These are phyloP conservation scores for Chaetomiaceae sp. DNA, from an alignment of 2,329 filamentous ascomycete species.

Conservation along the genomic window DNA sequence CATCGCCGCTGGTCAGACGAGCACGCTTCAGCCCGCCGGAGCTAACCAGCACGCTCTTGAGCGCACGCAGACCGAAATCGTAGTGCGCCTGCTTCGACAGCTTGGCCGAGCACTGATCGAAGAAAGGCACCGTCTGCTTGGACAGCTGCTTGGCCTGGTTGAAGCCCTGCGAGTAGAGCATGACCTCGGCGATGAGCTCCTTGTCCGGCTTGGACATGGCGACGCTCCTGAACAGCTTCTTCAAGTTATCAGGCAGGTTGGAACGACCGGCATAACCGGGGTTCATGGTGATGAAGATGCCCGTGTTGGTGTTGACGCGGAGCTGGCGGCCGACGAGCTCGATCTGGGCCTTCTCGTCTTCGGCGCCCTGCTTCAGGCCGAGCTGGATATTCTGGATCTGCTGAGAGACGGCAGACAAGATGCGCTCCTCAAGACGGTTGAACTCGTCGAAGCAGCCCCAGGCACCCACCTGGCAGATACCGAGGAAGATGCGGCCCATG, in stretches of 20 bases:
- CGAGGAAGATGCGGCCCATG: slow-evolving; percentile 98
- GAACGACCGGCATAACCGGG: slow-evolving; percentile 97
- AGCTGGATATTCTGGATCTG: slow-evolving; percentile 99
- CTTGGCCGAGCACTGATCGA: slow-evolving; percentile 76
- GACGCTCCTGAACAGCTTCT: slow-evolving; percentile 98
- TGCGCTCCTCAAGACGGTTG: slow-evolving; percentile 96
- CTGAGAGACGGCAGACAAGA: slow-evolving; percentile 95
- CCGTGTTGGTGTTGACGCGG: slow-evolving; percentile 85
- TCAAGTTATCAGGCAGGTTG: slow-evolving; percentile 96
- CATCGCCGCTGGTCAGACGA: slow-evolving; percentile 58
- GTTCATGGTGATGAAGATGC: slow-evolving; percentile 99
- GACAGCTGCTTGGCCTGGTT: slow-evolving; percentile 91
- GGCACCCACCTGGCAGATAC: slow-evolving; percentile 97
- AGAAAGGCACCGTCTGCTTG: slow-evolving; percentile 96
- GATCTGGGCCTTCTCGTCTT: slow-evolving; percentile 82
- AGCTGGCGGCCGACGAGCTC: slow-evolving; percentile 91
- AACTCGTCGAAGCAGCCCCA: slow-evolving; percentile 99
- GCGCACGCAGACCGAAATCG: slow-evolving; percentile 92
- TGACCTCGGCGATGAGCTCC: slow-evolving; percentile 98
- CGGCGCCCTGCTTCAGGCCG: slow-evolving; percentile 77
- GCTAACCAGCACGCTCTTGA: slow-evolving; percentile 98
- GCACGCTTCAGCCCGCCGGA: slow-evolving; percentile 93
- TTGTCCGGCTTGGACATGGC: slow-evolving; percentile 99
- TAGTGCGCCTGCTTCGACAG: slow-evolving; percentile 98
- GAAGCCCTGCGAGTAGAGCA: slow-evolving; percentile 99